phyloP scores from a whole-genome alignment of 805 yeast species.

The Yarrowia osloensis region DNA sequence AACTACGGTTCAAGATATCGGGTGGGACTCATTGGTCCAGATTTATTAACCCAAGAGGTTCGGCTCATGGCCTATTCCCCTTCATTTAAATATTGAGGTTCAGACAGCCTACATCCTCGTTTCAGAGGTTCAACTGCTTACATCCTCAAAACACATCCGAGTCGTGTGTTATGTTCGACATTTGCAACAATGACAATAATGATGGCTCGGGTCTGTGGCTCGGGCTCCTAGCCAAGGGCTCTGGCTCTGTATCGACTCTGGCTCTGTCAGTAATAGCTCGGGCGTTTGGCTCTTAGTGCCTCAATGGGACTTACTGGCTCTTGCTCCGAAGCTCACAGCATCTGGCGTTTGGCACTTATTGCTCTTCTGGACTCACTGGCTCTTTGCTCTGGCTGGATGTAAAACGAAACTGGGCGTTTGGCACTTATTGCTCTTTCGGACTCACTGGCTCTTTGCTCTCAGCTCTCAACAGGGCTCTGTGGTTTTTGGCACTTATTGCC shows the following conservation, averaged over 20 bases:
- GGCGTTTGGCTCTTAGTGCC: constrained; percentile 10
- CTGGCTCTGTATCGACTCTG: not conserved
- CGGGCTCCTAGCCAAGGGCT: constrained; percentile 1
- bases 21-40: constrained; percentile 18
- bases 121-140: constrained; percentile 21
- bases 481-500: constrained; percentile 18
- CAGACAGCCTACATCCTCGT: constrained; percentile 24
- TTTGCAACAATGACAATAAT: not conserved
- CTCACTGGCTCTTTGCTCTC: constrained; percentile 16
- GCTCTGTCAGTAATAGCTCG: not conserved
- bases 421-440: constrained; percentile 18
- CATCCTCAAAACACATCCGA: constrained; percentile 17
- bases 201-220: not conserved
- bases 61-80: constrained; percentile 22
- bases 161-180: not conserved
- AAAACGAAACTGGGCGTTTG: not conserved
- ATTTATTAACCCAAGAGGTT: constrained; percentile 22
- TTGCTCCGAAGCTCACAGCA: not conserved
- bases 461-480: too few relatives aligned
- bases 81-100: constrained; percentile 16
- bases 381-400: not conserved
- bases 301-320: constrained; percentile 13
- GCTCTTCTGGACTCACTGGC: constrained; percentile 7
- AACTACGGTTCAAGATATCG: not conserved
- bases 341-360: constrained; percentile 11